Base-by-base conservation (phyloP, 805 yeast species). In the Ogataea methanolica region DNA sequence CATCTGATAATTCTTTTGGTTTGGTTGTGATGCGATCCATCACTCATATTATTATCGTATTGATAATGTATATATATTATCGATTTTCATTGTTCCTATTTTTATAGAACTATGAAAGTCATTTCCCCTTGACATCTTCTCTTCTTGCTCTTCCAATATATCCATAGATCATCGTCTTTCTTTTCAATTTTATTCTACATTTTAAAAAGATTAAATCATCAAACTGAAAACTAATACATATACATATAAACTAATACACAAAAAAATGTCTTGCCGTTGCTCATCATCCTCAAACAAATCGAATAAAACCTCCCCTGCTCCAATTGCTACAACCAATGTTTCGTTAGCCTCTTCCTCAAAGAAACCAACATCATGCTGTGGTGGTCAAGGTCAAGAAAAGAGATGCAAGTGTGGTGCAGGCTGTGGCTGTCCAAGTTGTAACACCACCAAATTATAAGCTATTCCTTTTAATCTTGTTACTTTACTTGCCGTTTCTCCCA, bases 321-420 rank as follows among this genome's bases (percentile, higher is more conserved):
- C 8, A 33, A 34, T 17, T 9, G 31, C 19, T 19, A 22, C 33
- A 12, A 26, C 46, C n/a, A 22, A 34, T 19, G 22, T 47, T 23
- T 31, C 39, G 14, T 15, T 41, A n/a, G 16, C 44, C 26, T 19
- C 21, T 19, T 19, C 21, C 4, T 4, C 34, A 8, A 48, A 41
- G 35, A 48, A 45, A 36, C 47, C 47, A n/a, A 38, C 52, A 16
- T 45, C 59, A 6, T 60, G 64, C 41, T 60, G 65, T 35, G 57
- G 65, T n/a, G 56, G 60, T 33, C 38, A 43, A n/a, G 35, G 26
- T 14, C 49, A 48, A 3, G 58, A 51, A 15, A 40, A 47, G 23
- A 58, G 60, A 48, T 67, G 71, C 55, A 57, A 57, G 33, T 67
- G 71, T 51, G 71, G 71, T 8, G 52, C 67, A 12, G 67, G 65